These are phyloP conservation scores for Vanderwaltozyma tropicalis DNA, from an alignment of 805 yeast species.

Conservation along the genomic window DNA sequence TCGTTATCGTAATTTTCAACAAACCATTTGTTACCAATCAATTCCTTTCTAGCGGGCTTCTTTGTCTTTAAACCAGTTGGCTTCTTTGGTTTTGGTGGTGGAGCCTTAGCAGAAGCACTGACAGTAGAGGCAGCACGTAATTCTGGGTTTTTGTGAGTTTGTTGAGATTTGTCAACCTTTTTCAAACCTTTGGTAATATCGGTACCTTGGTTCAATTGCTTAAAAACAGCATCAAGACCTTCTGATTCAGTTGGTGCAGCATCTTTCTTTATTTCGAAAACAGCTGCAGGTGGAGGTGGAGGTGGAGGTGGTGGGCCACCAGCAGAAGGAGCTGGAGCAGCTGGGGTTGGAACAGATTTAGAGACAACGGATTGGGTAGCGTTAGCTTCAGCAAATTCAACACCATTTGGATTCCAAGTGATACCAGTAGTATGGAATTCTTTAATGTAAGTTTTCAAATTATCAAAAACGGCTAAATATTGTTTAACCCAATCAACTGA, in stretches of 20 bases:
- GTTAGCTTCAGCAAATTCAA: slow-evolving; percentile 35
- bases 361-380: slow-evolving; percentile 20
- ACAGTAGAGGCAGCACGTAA: slow-evolving; percentile 51
- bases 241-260: slow-evolving; percentile 18
- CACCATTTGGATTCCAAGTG: slow-evolving; percentile 59
- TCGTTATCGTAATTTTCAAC: slow-evolving; percentile 68
- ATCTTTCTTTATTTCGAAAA: slow-evolving; percentile 37
- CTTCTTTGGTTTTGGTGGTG: slow-evolving; percentile 77
- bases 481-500: slow-evolving; percentile 76
- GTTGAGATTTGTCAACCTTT: slow-evolving; percentile 86
- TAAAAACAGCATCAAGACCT: slow-evolving; percentile 83
- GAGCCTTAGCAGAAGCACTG: slow-evolving; percentile 34
- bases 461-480: slow-evolving; percentile 55
- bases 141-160: slow-evolving; percentile 87
- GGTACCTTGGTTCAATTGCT: slow-evolving; percentile 82
- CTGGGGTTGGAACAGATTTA: slow-evolving; percentile 6
- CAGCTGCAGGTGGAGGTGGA: slow-evolving; percentile 76
- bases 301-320: slow-evolving; percentile 81
- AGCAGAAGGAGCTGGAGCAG: slow-evolving; percentile 30
- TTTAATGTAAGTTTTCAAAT: slow-evolving; percentile 62
- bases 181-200: slow-evolving; percentile 73
- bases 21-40: slow-evolving; percentile 82
- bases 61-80: slow-evolving; percentile 49
- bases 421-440: slow-evolving; percentile 79
- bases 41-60: slow-evolving; percentile 55